These are phyloP conservation scores for Aspergillus hortae DNA, from an alignment of 2,329 filamentous ascomycete species.

Conservation along the genomic window DNA sequence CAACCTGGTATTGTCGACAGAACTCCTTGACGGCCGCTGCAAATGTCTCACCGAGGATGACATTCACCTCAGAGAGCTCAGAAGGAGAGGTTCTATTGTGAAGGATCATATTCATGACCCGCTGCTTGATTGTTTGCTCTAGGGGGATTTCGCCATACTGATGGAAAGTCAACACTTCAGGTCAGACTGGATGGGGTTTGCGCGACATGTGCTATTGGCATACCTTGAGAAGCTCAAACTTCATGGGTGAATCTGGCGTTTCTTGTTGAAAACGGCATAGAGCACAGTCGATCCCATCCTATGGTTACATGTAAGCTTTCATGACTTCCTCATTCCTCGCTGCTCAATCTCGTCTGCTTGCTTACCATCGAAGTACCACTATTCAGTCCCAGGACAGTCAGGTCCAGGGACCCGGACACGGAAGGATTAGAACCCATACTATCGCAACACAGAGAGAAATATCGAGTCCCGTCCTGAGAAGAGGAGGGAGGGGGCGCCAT, in stretches of 20 bases:
- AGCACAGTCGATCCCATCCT: constrained; percentile 57
- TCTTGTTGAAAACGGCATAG: constrained; percentile 56
- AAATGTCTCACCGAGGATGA: constrained; percentile 56
- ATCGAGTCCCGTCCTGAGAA: too few species aligned
- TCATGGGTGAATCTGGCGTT: constrained; percentile 50
- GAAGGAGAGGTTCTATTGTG: constrained; percentile 51
- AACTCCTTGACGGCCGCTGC: constrained; percentile 50
- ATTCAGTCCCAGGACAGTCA: constrained; percentile 44
- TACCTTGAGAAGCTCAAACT: constrained; percentile 51
- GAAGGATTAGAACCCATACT: too few species aligned
- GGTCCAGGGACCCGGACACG: constrained; percentile 32
- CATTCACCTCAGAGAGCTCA: constrained; percentile 56
- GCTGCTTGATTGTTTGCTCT: constrained; percentile 50
- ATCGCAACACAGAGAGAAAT: too few species aligned
- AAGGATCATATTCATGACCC: constrained; percentile 56
- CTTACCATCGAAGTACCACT: constrained; percentile 50
- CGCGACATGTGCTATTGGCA: neutral
- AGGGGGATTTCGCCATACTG: constrained; percentile 55
- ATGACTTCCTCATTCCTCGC: too few species aligned
- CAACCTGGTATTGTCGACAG: constrained; percentile 24
- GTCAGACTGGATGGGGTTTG: too few species aligned
- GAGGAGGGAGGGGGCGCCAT: too few species aligned
- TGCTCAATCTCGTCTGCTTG: neutral
- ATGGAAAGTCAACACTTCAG: too few species aligned
- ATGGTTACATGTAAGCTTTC: neutral